These are phyloP conservation scores for Neurospora sp. DNA, from an alignment of 495 filamentous ascomycete species.

Conservation along the genomic window DNA sequence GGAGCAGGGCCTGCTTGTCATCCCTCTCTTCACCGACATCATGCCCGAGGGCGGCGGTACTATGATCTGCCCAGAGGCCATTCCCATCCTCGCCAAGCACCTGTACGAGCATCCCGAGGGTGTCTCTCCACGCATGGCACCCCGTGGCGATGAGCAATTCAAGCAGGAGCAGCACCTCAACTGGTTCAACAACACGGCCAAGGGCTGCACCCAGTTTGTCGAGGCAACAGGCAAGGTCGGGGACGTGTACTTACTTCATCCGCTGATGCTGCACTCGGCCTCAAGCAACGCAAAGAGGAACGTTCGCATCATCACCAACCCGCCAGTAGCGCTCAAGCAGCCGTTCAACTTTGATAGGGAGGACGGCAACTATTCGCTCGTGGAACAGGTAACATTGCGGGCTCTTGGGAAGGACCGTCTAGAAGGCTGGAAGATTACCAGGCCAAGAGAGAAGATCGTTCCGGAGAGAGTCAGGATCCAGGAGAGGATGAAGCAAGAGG, in stretches of 20 bases:
- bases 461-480: conserved; percentile 33
- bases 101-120: conserved; percentile 59
- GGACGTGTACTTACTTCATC: conserved; percentile 62
- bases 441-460: conserved; percentile 36
- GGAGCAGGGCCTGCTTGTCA: conserved; percentile 63
- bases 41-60: conserved; percentile 55
- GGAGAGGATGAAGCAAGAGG: conserved; percentile 41
- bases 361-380: conserved; percentile 52
- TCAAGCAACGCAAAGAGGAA: conserved; percentile 49
- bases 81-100: conserved; percentile 46
- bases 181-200: conserved; percentile 47
- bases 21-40: conserved; percentile 61
- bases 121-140: conserved; percentile 56
- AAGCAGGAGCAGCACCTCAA: conserved; percentile 31
- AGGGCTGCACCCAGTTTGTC: conserved; percentile 42
- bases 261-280: conserved; percentile 62
- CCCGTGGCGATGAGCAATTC: conserved; percentile 35
- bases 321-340: conserved; percentile 51
- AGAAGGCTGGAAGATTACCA: conserved; percentile 51
- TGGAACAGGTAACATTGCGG: conserved; percentile 56
- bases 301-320: conserved; percentile 63
- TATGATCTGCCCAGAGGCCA: conserved; percentile 50
- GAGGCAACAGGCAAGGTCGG: conserved; percentile 56
- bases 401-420: conserved; percentile 49
- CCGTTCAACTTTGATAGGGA: conserved; percentile 57